Evolutionary conservation across 2,329 filamentous ascomycete genomes (phyloP).

Genomic region (Aureobasidium sp.): DNA sequence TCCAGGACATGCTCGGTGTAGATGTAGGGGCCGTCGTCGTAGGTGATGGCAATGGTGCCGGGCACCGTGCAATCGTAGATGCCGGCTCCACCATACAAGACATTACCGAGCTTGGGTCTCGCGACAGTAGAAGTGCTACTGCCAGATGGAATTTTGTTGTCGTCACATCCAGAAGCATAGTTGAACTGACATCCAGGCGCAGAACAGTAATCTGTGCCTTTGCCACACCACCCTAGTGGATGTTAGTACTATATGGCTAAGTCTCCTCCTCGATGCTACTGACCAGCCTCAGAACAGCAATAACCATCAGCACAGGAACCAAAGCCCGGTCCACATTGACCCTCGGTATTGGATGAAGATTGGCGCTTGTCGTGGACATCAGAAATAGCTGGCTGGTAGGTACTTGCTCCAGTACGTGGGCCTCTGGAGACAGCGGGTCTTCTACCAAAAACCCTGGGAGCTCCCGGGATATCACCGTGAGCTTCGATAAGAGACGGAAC

Average conservation of each 20-base stretch:
- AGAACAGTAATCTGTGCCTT: slow-evolving; percentile 49
- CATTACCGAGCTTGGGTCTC: slow-evolving; percentile 47
- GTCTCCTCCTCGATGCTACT: not conserved
- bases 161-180: slow-evolving; percentile 56
- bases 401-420: not conserved
- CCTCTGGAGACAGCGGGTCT: not conserved
- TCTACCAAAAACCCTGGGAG: slow-evolving; percentile 9
- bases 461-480: slow-evolving; percentile 3
- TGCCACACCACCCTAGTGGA: slow-evolving; percentile 38
- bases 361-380: slow-evolving; percentile 1
- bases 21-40: slow-evolving; percentile 76
- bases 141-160: slow-evolving; percentile 49
- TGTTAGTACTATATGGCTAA: not conserved
- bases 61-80: slow-evolving; percentile 49
- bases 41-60: slow-evolving; percentile 67
- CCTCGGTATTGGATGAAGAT: slow-evolving; percentile 11
- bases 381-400: not conserved
- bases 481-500: slow-evolving; percentile 3
- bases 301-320: slow-evolving; percentile 13
- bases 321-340: slow-evolving; percentile 3
- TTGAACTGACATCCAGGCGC: slow-evolving; percentile 56
- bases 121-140: slow-evolving; percentile 48
- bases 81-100: slow-evolving; percentile 51
- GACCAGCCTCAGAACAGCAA: slow-evolving; percentile 11
- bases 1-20: slow-evolving; percentile 65